Evolutionary conservation across 2,329 filamentous ascomycete genomes (phyloP).

Genomic region (Botrytis fabae): DNA sequence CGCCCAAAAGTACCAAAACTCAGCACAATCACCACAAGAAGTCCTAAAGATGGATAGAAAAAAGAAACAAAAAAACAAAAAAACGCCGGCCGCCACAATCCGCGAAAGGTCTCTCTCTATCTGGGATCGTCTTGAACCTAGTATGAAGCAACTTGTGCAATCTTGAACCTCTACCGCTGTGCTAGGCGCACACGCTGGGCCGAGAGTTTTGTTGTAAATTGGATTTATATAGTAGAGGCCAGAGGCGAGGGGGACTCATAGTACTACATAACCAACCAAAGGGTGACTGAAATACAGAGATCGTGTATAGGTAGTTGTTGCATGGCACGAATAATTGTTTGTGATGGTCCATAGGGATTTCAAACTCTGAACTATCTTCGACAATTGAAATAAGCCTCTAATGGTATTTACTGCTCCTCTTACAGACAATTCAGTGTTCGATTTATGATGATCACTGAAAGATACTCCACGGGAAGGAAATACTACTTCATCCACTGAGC

Average conservation of each 20-base stretch:
- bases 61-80: slow-evolving; percentile 2
- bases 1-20: not conserved
- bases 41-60: not conserved
- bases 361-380: not conserved
- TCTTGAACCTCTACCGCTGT: slow-evolving; percentile 17
- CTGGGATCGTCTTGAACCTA: slow-evolving; percentile 19
- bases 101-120: slow-evolving; percentile 21
- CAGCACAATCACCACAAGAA: not conserved
- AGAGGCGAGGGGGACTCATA: not conserved
- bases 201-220: not conserved
- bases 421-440: not conserved
- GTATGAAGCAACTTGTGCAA: not conserved
- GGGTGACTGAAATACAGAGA: not conserved
- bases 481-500: not conserved
- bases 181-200: slow-evolving; percentile 11
- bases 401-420: not conserved
- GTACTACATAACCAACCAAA: not conserved
- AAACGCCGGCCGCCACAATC: slow-evolving; percentile 9
- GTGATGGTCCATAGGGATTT: not conserved
- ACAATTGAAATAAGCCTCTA: too few relatives aligned
- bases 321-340: not conserved
- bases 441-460: not conserved
- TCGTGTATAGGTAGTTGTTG: not conserved
- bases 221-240: not conserved
- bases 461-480: not conserved